Percentiles rank a stretch among this genome's conserved stretches.
Evolutionary conservation across 1,284 basidiomycete species (phyloP).

Genomic region (Sutorius eximius): DNA sequence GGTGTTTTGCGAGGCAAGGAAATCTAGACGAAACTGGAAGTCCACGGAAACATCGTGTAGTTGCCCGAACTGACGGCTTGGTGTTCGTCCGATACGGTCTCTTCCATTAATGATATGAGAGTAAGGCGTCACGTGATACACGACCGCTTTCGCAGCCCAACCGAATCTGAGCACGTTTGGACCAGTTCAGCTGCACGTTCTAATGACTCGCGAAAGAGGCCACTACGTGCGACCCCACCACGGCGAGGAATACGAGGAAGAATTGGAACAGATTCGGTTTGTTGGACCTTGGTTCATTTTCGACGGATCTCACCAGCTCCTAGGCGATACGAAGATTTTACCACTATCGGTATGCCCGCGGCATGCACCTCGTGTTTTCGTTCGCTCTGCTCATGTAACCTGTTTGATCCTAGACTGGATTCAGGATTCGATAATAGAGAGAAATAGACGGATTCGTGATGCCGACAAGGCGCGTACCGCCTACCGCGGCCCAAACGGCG

Average conservation of each 20-base stretch:
- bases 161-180: background rate
- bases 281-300: constrained; percentile 5
- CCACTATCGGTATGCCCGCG: constrained; percentile 61
- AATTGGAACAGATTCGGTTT: constrained; percentile 34
- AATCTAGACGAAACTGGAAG: constrained; percentile 11
- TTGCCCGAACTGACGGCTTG: background rate
- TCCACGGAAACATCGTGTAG: background rate
- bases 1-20: constrained; percentile 4
- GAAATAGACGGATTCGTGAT: constrained; percentile 69
- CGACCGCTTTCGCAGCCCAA: background rate
- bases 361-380: constrained; percentile 10
- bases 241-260: constrained; percentile 34
- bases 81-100: background rate
- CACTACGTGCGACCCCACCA: constrained; percentile 26
- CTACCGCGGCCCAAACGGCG: constrained; percentile 52
- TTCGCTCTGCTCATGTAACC: constrained; percentile 10
- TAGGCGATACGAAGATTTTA: constrained; percentile 85
- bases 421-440: constrained; percentile 88
- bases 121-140: constrained; percentile 15
- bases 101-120: background rate
- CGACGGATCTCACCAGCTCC: constrained; percentile 23
- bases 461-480: constrained; percentile 49
- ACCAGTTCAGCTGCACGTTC: background rate
- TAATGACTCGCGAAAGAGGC: constrained; percentile 25
- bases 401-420: constrained; percentile 73